Evolutionary conservation across 2,329 filamentous ascomycete genomes (phyloP), one percentile per base, ranked within the genome.

Genomic region (Venturia oleaginea): DNA sequence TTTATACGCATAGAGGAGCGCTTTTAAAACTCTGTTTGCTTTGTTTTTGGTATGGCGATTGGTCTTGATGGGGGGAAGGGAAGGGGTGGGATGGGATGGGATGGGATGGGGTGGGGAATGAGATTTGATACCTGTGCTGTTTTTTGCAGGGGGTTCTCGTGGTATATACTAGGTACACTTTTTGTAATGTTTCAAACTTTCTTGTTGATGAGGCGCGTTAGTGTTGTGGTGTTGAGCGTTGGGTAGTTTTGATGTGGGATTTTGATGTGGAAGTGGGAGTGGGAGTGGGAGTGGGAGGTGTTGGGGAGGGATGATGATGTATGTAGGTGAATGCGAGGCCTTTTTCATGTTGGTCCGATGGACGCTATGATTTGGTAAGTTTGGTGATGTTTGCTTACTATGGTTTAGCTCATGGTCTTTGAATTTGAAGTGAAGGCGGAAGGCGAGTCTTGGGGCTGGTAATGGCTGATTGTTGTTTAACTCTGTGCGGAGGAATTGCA

Each of bases 111-210:
- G 17, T 1, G 24, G n/a, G 15, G 11, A 3, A 19, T 4, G 4
- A 6, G 6, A 6, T 54, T 54, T 32, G 48, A 54, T 54, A 54
- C 48, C 24, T 30, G 17, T 54, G 24, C 24, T 30, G 17, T 54
- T 48, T 48, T 48, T 48, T 22, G 48, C 17, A 3, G 43, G 1
- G 15, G 22, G 22, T 27, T 24, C 4, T 13, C 34, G 15, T 57
- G 46, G 24, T 57, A 57, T 57, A 34, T 57, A 57, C 19, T 34
- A 10, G 51, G 15, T 34, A n/a, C 24, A n/a, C 6, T 32, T 19
- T 57, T 57, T 57, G 51, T 57, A 34, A 57, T 57, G 27, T 57
- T 57, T 54, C 34, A 32, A 32, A 10, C 22, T 34, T 34, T 55
- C 15, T 57, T 57, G 51, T 57, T 57, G 51, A 22, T 34, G 15